Evolutionary conservation across 116 monocot species (phyloP).

Genomic region (Papilionanthe hybrid): DNA sequence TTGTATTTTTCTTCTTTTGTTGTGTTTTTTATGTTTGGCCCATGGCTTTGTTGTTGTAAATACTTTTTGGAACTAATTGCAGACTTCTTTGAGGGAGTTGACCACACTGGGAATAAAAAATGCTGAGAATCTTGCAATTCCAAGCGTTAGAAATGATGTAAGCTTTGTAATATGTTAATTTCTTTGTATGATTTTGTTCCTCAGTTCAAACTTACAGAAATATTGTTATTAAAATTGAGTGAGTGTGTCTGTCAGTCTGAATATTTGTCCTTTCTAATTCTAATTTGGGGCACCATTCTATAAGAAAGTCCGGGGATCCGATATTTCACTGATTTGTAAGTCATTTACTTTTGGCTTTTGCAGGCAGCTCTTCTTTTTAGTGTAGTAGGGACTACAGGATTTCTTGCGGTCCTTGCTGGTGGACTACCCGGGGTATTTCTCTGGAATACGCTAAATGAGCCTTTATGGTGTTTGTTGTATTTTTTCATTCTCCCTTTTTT

Average conservation of each 20-base stretch:
- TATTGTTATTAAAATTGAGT: neutral
- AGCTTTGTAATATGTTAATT: conserved; percentile 14
- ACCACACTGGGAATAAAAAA: conserved; percentile 91
- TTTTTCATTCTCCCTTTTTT: neutral
- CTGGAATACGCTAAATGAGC: neutral
- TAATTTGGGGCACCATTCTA: neutral
- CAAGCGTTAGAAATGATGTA: conserved; percentile 97
- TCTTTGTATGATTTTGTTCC: neutral
- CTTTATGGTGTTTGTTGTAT: neutral
- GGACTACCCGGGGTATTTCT: conserved; percentile 86
- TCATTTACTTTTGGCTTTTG: conserved; percentile 6
- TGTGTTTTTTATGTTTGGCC: neutral
- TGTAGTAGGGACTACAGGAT: conserved; percentile 82
- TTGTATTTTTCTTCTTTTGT: neutral
- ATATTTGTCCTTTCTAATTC: neutral
- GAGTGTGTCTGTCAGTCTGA: neutral
- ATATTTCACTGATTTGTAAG: neutral
- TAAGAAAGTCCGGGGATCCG: neutral
- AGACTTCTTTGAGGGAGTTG: conserved; percentile 86
- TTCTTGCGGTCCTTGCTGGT: conserved; percentile 82
- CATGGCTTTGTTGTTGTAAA: neutral
- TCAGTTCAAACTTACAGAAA: neutral
- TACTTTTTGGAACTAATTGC: conserved; percentile 15
- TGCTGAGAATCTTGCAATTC: conserved; percentile 90
- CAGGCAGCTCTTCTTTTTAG: conserved; percentile 99